Evolutionary conservation across 257 asterid species (phyloP).

Genomic region (Fraxinus americana): DNA sequence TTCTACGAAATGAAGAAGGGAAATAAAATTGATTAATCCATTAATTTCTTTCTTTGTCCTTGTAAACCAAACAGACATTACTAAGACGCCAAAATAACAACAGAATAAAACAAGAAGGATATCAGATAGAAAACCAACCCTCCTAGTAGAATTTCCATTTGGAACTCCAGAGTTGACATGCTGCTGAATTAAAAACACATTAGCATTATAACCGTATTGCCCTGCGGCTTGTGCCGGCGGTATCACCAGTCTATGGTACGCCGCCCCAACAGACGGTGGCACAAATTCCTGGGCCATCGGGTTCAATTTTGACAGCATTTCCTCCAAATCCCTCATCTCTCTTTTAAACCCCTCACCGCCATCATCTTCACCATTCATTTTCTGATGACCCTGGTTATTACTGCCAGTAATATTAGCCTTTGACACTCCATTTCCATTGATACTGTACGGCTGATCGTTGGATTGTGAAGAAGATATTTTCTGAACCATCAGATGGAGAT

Average conservation of each 20-base stretch:
- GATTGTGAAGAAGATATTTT: conserved; percentile 21
- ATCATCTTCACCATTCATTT: conserved; percentile 38
- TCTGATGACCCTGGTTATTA: conserved; percentile 14
- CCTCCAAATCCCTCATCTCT: conserved; percentile 73
- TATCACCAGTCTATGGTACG: conserved; percentile 37
- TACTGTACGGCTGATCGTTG: conserved; percentile 41
- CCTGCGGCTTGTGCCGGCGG: conserved; percentile 48
- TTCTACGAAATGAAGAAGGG: not conserved
- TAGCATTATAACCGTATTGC: conserved; percentile 59
- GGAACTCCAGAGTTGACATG: conserved; percentile 49
- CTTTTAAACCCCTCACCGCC: conserved; percentile 64
- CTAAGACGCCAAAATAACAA: not conserved
- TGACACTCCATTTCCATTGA: conserved; percentile 37
- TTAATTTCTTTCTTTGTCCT: not conserved
- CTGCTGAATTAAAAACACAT: conserved; percentile 55
- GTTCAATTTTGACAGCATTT: conserved; percentile 67
- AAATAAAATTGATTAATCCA: not conserved
- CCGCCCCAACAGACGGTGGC: conserved; percentile 59
- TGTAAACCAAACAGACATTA: not conserved
- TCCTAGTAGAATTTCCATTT: conserved; percentile 55
- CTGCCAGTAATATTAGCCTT: conserved; percentile 11
- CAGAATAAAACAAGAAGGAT: not conserved
- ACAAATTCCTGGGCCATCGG: conserved; percentile 84
- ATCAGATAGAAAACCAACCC: conserved; percentile 48
- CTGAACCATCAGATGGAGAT: conserved; percentile 38